Evolutionary conservation across 768 basidiomycete species (phyloP).

Genomic region (Phylloporus sp.): DNA sequence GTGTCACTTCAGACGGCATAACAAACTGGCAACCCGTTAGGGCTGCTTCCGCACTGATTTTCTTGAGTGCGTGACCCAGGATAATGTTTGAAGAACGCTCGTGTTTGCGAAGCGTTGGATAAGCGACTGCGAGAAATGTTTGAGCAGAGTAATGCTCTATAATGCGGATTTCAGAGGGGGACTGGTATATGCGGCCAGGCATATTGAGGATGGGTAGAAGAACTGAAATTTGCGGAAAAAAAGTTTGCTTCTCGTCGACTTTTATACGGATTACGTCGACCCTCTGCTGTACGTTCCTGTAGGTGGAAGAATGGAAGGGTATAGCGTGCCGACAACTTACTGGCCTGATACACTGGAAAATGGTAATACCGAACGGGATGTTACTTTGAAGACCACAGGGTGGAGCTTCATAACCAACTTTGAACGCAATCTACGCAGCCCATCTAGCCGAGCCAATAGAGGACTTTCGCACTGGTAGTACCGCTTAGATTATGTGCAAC

Average conservation of each 20-base stretch:
- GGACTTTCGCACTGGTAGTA: not conserved
- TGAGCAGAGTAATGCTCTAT: constrained; percentile 38
- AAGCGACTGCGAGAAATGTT: constrained; percentile 39
- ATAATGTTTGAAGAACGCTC: constrained; percentile 53
- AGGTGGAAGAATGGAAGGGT: constrained; percentile 9
- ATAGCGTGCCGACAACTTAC: not conserved
- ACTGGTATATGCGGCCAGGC: constrained; percentile 31
- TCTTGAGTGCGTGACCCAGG: constrained; percentile 47
- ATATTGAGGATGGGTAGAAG: constrained; percentile 4
- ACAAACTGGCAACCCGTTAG: constrained; percentile 36
- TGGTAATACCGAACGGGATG: not conserved
- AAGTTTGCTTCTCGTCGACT: not conserved
- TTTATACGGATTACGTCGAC: constrained; percentile 8
- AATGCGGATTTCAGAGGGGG: constrained; percentile 23
- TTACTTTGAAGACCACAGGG: constrained; percentile 16
- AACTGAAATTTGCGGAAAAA: not conserved
- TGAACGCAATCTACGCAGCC: not conserved
- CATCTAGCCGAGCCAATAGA: not conserved
- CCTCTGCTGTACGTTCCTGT: constrained; percentile 23
- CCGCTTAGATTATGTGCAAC: not conserved
- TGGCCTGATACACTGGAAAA: not conserved
- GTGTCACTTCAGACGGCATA: constrained; percentile 31
- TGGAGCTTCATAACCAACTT: constrained; percentile 9
- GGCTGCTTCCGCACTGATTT: constrained; percentile 35
- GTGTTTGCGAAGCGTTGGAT: constrained; percentile 39